Evolutionary conservation across 768 basidiomycete genomes (phyloP).

Genomic region (Amanita pseudoporphyria): DNA sequence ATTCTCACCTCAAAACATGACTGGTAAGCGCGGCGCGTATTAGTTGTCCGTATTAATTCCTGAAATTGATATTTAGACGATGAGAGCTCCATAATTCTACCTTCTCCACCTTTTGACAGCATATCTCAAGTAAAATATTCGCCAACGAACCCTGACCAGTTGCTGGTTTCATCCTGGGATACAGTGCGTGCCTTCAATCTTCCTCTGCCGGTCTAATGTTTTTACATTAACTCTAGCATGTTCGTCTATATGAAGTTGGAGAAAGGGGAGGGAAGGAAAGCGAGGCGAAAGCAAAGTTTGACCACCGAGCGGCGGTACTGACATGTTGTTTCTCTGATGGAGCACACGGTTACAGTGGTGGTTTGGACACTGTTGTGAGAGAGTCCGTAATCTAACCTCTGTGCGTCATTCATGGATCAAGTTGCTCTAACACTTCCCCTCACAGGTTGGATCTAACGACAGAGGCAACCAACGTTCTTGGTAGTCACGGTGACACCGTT

Average conservation of each 20-base stretch:
- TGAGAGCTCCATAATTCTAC: not conserved
- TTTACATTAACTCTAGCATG: slow-evolving; percentile 19
- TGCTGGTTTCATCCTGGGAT: slow-evolving; percentile 91
- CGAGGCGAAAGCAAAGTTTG: slow-evolving; percentile 71
- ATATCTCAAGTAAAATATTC: slow-evolving; percentile 77
- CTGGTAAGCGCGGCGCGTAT: not conserved
- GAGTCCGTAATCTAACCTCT: slow-evolving; percentile 43
- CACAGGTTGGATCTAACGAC: slow-evolving; percentile 66
- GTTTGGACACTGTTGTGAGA: slow-evolving; percentile 74
- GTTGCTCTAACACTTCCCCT: not conserved
- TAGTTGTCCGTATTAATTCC: not conserved
- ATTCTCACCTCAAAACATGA: not conserved
- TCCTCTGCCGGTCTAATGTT: slow-evolving; percentile 6
- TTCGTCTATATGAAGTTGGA: slow-evolving; percentile 45
- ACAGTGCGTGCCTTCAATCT: slow-evolving; percentile 29
- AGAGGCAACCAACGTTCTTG: slow-evolving; percentile 65
- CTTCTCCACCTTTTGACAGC: slow-evolving; percentile 75
- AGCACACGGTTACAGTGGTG: slow-evolving; percentile 71
- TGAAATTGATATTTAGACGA: not conserved
- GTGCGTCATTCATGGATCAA: slow-evolving; percentile 3
- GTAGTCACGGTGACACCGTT: slow-evolving; percentile 74
- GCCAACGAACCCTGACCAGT: slow-evolving; percentile 64
- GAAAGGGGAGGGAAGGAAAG: slow-evolving; percentile 49
- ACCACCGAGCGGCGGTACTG: slow-evolving; percentile 86
- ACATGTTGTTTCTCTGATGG: slow-evolving; percentile 67